phyloP scores from a whole-genome alignment of 148 eudicot genomes.

The Suaeda aralocaspica region DNA sequence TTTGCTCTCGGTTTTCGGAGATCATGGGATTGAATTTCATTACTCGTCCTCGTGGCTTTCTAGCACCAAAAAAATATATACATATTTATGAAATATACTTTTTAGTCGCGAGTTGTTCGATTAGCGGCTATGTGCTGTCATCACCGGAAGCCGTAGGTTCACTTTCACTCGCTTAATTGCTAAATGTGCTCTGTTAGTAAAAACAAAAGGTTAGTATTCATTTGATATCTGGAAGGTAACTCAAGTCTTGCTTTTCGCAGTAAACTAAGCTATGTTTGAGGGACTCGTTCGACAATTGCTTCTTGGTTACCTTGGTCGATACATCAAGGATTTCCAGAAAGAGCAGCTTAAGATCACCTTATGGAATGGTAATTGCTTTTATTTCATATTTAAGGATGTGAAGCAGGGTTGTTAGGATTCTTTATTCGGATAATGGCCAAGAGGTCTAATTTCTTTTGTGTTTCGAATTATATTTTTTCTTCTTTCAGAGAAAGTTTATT shows the following conservation, averaged over 20 bases:
- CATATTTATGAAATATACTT: too few species aligned
- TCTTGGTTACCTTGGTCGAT: constrained; percentile 77
- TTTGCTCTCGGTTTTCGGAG: too few species aligned
- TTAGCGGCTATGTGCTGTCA: too few species aligned
- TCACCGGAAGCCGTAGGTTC: too few species aligned
- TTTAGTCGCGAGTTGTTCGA: too few species aligned
- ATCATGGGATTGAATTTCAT: too few species aligned
- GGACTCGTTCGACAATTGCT: constrained; percentile 76
- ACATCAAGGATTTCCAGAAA: constrained; percentile 78
- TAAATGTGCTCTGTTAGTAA: too few species aligned
- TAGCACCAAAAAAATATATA: too few species aligned
- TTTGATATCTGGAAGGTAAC: background rate
- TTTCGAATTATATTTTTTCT: background rate
- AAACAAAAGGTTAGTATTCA: too few species aligned
- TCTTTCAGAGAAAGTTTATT: constrained; percentile 78
- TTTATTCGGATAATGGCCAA: background rate
- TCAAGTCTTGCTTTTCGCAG: background rate
- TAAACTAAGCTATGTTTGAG: constrained; percentile 64
- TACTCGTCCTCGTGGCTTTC: too few species aligned
- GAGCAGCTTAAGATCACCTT: constrained; percentile 91
- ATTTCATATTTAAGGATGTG: background rate
- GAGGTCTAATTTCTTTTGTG: background rate
- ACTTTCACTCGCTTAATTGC: too few species aligned
- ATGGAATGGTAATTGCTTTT: constrained; percentile 55
- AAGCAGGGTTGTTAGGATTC: background rate